These are phyloP conservation scores for Citrus mangshanensis DNA, from an alignment of 345 rosid genomes.

Conservation along the genomic window DNA sequence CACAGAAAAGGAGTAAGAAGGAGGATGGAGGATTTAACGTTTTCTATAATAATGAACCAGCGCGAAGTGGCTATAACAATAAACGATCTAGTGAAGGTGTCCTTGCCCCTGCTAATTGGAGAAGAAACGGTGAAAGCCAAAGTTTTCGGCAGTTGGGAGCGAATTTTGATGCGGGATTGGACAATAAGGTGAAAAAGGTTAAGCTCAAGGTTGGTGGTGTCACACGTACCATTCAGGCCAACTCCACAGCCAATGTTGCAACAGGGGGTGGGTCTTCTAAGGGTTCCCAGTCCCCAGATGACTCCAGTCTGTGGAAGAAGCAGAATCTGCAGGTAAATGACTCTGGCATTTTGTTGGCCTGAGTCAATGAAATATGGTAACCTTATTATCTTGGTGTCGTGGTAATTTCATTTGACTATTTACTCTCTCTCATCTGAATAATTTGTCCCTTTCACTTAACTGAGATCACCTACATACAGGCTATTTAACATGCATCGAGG, in stretches of 20 bases:
- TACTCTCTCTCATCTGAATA: neutral
- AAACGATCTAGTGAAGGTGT: slow-evolving; percentile 68
- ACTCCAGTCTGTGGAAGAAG: slow-evolving; percentile 28
- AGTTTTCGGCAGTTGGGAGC: slow-evolving; percentile 34
- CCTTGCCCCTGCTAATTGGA: slow-evolving; percentile 79
- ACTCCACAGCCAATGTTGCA: slow-evolving; percentile 44
- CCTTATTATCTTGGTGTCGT: neutral
- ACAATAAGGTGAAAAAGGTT: slow-evolving; percentile 58
- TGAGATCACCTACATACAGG: neutral
- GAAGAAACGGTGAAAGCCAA: slow-evolving; percentile 45
- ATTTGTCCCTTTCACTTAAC: neutral
- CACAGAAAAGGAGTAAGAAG: slow-evolving; percentile 23
- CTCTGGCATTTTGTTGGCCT: slow-evolving; percentile 8
- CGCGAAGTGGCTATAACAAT: slow-evolving; percentile 30
- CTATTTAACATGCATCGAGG: neutral
- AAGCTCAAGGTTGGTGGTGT: slow-evolving; percentile 69
- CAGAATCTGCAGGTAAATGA: slow-evolving; percentile 48
- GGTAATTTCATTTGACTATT: neutral
- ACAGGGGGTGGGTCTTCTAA: slow-evolving; percentile 44
- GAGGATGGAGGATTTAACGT: slow-evolving; percentile 37
- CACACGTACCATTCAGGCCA: slow-evolving; percentile 47
- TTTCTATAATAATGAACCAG: slow-evolving; percentile 34
- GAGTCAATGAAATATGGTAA: neutral
- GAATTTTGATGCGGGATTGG: slow-evolving; percentile 37
- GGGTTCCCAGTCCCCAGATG: slow-evolving; percentile 33